Evolutionary conservation across 2,329 filamentous ascomycete species (phyloP).

Genomic region (Fusarium protoensiforme): DNA sequence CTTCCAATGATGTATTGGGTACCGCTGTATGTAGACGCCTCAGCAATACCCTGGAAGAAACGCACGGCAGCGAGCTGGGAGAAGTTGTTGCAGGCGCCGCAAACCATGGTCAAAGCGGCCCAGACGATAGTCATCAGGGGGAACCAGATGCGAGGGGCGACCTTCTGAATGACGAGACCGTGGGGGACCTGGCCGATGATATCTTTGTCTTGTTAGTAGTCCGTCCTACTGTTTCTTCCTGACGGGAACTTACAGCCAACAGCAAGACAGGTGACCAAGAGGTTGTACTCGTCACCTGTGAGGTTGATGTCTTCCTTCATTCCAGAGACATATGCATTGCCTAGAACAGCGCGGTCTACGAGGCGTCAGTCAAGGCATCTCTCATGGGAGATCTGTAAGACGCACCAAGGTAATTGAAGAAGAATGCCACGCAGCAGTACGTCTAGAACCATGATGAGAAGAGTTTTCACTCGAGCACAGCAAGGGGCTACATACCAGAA

Average conservation of each 20-base stretch:
- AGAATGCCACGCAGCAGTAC: background rate
- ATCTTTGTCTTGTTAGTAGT: background rate
- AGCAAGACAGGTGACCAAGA: conserved; percentile 38
- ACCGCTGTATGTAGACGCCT: conserved; percentile 42
- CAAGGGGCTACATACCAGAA: background rate
- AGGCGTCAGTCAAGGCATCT: background rate
- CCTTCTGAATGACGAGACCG: conserved; percentile 59
- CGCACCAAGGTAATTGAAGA: background rate
- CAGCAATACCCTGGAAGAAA: conserved; percentile 40
- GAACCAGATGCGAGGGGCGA: conserved; percentile 61
- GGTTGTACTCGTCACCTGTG: conserved; percentile 51
- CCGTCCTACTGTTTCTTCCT: background rate
- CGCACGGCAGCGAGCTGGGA: conserved; percentile 41
- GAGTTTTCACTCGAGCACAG: background rate
- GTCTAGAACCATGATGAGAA: background rate
- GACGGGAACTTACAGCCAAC: conserved; percentile 35
- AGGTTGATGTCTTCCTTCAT: conserved; percentile 56
- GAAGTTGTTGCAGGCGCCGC: conserved; percentile 36
- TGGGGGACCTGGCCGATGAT: conserved; percentile 56
- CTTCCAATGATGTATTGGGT: conserved; percentile 51
- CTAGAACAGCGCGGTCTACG: conserved; percentile 26
- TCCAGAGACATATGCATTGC: conserved; percentile 58
- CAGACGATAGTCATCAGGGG: conserved; percentile 60
- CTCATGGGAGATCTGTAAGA: background rate
- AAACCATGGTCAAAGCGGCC: conserved; percentile 56